Conservation (phyloP, 2,329 filamentous ascomycete species). For the Colletotrichum chrysophilum region DNA sequence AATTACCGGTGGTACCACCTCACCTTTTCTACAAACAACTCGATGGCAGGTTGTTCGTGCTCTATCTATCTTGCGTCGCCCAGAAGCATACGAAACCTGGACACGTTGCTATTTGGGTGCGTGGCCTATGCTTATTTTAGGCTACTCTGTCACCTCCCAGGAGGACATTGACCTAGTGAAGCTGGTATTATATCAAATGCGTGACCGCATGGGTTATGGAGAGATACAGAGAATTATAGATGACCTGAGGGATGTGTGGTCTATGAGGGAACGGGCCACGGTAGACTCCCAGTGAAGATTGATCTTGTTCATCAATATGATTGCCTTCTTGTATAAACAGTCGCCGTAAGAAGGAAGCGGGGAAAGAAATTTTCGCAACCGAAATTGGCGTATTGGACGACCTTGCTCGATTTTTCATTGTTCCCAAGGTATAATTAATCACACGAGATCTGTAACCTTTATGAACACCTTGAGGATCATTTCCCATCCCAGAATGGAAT, state of each 20-base stretch:
- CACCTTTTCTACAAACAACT: not conserved
- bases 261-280: not conserved
- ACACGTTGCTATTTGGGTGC: not conserved
- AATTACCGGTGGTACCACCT: too few species aligned
- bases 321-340: not conserved
- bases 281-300: not conserved
- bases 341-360: not conserved
- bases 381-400: not conserved
- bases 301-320: not conserved
- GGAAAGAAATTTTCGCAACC: too few species aligned
- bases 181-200: not conserved
- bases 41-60: not conserved
- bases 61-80: not conserved
- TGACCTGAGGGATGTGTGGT: not conserved
- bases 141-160: not conserved
- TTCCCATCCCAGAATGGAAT: not conserved
- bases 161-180: not conserved
- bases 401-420: not conserved
- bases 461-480: not conserved
- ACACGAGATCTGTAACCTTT: not conserved
- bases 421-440: not conserved
- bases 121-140: not conserved
- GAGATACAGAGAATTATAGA: not conserved
- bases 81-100: not conserved
- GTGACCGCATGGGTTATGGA: not conserved